A percentile compares a stretch with the other conserved stretches of the same genome.
phyloP scores from a whole-genome alignment of 768 basidiomycete species.

The Agrocybe praecox region DNA sequence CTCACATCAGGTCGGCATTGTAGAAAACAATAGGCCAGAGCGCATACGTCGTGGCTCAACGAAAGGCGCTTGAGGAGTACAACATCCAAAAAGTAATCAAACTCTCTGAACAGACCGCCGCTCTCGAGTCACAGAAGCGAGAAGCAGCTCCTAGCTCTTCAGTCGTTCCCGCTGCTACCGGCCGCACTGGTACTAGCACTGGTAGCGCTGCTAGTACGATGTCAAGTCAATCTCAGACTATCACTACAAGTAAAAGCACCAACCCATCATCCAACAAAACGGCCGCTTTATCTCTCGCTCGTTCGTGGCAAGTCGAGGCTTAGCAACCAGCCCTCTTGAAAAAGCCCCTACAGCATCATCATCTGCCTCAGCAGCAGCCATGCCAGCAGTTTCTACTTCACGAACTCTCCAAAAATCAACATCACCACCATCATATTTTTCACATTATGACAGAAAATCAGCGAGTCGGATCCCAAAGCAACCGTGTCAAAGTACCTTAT shows the following conservation, averaged over 20 bases:
- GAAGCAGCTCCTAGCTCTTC: background rate
- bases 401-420: background rate
- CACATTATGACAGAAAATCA: conserved; percentile 13
- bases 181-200: background rate
- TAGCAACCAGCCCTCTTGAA: conserved; percentile 19
- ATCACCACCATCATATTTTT: background rate
- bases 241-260: conserved; percentile 9
- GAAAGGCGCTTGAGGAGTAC: conserved; percentile 28
- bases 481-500: conserved; percentile 15
- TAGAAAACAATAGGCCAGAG: conserved; percentile 24
- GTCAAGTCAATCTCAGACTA: conserved; percentile 13
- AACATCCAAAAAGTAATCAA: conserved; percentile 29
- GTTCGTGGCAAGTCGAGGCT: conserved; percentile 20
- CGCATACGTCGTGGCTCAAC: conserved; percentile 30
- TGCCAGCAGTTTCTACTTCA: background rate
- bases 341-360: conserved; percentile 7
- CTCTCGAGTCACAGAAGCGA: conserved; percentile 18
- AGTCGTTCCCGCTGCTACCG: conserved; percentile 5
- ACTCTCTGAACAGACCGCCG: conserved; percentile 27
- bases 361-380: conserved; percentile 5
- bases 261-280: conserved; percentile 14
- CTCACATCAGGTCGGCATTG: conserved; percentile 10
- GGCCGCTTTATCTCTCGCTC: conserved; percentile 16
- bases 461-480: conserved; percentile 13
- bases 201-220: background rate